Evolutionary conservation across 192 early-diverging fungal species (phyloP).

Genomic region (Lobulomyces angularis): DNA sequence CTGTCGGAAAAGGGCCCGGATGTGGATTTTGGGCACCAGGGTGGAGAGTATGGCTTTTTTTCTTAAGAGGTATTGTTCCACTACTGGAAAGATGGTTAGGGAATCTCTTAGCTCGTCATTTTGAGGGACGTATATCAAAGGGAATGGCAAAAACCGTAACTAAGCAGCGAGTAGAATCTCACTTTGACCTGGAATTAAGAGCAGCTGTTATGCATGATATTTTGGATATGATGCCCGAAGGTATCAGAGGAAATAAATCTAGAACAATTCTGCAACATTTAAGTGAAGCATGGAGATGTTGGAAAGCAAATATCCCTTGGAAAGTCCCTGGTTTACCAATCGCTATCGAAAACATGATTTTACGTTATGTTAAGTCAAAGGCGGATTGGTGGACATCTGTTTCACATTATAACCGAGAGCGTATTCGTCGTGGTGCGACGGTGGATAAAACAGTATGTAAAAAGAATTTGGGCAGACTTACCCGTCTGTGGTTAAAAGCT

Average conservation of each 20-base stretch:
- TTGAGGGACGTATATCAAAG: constrained; percentile 93
- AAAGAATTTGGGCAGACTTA: constrained; percentile 95
- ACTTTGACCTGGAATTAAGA: constrained; percentile 94
- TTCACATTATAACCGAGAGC: constrained; percentile 96
- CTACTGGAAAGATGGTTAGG: constrained; percentile 96
- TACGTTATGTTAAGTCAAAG: constrained; percentile 97
- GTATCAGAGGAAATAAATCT: constrained; percentile 92
- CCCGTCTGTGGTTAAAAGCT: constrained; percentile 95
- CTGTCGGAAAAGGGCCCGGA: constrained; percentile 96
- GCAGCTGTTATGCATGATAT: constrained; percentile 99
- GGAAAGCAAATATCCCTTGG: constrained; percentile 99
- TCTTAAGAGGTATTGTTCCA: constrained; percentile 95
- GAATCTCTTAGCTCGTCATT: constrained; percentile 95
- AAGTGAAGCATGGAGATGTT: constrained; percentile 86
- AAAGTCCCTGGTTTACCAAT: constrained; percentile 96
- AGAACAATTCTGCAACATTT: constrained; percentile 92
- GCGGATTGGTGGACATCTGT: constrained; percentile 99
- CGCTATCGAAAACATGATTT: constrained; percentile 96
- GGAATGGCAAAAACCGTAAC: constrained; percentile 97
- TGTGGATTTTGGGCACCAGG: constrained; percentile 98
- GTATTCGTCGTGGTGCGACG: constrained; percentile 94
- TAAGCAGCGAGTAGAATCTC: constrained; percentile 97
- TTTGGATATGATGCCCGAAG: constrained; percentile 98
- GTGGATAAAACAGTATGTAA: constrained; percentile 98
- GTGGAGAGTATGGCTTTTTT: constrained; percentile 99